Conservation (phyloP, 768 basidiomycete species). For the Macrolepiota dolichaula region DNA sequence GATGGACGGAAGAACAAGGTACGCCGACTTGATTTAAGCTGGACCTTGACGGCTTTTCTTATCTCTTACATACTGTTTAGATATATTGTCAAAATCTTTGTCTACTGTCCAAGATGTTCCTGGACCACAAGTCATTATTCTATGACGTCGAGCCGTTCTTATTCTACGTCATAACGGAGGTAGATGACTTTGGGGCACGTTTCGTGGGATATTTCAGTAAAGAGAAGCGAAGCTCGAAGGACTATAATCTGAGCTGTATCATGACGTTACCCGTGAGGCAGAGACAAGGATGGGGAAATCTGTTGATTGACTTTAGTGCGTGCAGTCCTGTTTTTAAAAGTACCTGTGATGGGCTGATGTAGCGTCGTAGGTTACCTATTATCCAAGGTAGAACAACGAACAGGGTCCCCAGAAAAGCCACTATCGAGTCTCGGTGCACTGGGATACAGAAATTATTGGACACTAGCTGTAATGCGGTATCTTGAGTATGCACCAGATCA, state of each 20-base stretch:
- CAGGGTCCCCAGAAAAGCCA: slow-evolving; percentile 95
- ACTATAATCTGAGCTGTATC: slow-evolving; percentile 98
- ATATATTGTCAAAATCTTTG: slow-evolving; percentile 99
- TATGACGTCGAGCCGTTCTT: slow-evolving; percentile 99
- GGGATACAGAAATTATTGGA: slow-evolving; percentile 97
- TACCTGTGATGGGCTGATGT: neutral
- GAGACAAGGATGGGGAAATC: slow-evolving; percentile 94
- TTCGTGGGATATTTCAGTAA: slow-evolving; percentile 99
- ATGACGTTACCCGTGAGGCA: slow-evolving; percentile 97
- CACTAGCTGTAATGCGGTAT: slow-evolving; percentile 79
- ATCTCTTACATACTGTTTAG: slow-evolving; percentile 30
- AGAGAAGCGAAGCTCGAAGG: slow-evolving; percentile 94
- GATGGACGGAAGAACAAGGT: slow-evolving; percentile 98
- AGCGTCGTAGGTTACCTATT: slow-evolving; percentile 77
- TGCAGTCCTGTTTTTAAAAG: slow-evolving; percentile 15
- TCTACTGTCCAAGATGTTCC: slow-evolving; percentile 96
- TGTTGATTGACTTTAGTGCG: slow-evolving; percentile 97
- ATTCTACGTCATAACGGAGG: slow-evolving; percentile 96
- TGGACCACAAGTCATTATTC: slow-evolving; percentile 97
- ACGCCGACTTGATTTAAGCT: neutral
- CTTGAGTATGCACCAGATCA: slow-evolving; percentile 53
- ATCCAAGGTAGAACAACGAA: slow-evolving; percentile 88
- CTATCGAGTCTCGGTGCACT: slow-evolving; percentile 89
- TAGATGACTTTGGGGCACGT: slow-evolving; percentile 83
- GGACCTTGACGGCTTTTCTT: neutral